phyloP scores from a whole-genome alignment of 2,329 filamentous ascomycete genomes.

The Pseudocercospora crystallina region DNA sequence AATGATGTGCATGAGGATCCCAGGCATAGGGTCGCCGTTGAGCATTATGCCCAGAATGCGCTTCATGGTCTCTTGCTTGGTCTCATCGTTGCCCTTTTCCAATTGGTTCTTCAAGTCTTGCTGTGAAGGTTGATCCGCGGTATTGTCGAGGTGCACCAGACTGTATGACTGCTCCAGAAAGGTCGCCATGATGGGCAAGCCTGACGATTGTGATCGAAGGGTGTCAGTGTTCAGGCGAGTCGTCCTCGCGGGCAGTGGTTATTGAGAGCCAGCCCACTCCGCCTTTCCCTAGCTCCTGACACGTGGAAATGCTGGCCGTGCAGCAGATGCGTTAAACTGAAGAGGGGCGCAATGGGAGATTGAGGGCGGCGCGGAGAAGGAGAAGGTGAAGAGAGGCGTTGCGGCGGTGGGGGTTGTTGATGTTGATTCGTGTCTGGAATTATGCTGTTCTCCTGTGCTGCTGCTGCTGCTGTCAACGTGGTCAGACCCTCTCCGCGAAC shows the following conservation, averaged over 20 bases:
- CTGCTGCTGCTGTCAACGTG: constrained; percentile 3
- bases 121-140: constrained; percentile 83
- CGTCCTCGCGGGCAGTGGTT: constrained; percentile 29
- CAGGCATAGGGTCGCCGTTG: constrained; percentile 93
- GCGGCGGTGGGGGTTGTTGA: background rate
- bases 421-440: background rate
- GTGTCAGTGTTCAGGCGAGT: constrained; percentile 21
- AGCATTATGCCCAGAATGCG: constrained; percentile 95
- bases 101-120: constrained; percentile 77
- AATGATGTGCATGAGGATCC: constrained; percentile 98
- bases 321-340: background rate
- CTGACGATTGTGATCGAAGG: constrained; percentile 2
- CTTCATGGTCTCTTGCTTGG: constrained; percentile 65
- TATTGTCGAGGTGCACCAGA: constrained; percentile 96
- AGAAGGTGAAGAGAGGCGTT: background rate
- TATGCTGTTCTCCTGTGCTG: background rate
- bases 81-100: constrained; percentile 42
- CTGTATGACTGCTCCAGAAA: constrained; percentile 96
- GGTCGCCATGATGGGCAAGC: constrained; percentile 71
- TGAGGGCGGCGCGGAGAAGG: background rate
- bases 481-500: background rate
- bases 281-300: constrained; percentile 13
- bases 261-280: constrained; percentile 30
- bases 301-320: constrained; percentile 4
- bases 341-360: background rate